Base-by-base conservation (phyloP, 768 basidiomycete genomes). In the Mycena albidolilacea region DNA sequence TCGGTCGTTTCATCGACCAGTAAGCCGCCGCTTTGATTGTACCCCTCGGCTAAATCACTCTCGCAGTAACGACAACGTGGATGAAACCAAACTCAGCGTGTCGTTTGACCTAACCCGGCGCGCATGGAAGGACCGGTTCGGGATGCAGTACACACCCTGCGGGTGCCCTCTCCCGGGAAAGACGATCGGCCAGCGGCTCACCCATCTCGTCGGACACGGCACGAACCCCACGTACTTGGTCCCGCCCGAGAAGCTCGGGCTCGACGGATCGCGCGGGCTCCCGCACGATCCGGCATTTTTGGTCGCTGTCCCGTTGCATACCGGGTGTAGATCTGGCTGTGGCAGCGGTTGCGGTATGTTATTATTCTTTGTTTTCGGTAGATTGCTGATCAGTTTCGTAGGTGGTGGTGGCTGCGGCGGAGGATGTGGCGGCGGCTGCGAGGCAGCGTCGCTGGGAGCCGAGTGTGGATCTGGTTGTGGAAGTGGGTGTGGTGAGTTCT, bases 141-240 rank as follows among this genome's bases (percentile, higher is more conserved):
- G 84, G 57, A 79, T 87, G 9, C 81, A 85, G 2, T 93, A 93
- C 79, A 87, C 83, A 63, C 85, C 88, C 71, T 93, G 91, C 71
- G 91, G 91, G 3, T 92, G 91, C 76, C 85, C 88, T 0, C 78
- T 84, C 8, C 86, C 87, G 0, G 87, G 86, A 7, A 84, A 85
- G 46, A 85, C 82, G 11, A 82, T 88, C 7, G 81, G 84, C 3
- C 83, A 87, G 75, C 84, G 81, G 54, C 80, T 90, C 41, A 74
- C 81, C 5, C 85, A 84, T 2, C 69, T 84, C 17, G 63, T 83
- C 50, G 44, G 69, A 41, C 17, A 50, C 64, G 44, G 73, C 50
- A 44, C 67, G 64, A 43, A 60, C 62, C 75, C 81, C n/a, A 76
- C 82, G 67, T 75, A 82, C 60, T 82, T 86, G 43, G 72, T 81